Evolutionary conservation across 257 asterid species (phyloP), one percentile per base, ranked within the genome.

Genomic region (Nicotiana knightiana): DNA sequence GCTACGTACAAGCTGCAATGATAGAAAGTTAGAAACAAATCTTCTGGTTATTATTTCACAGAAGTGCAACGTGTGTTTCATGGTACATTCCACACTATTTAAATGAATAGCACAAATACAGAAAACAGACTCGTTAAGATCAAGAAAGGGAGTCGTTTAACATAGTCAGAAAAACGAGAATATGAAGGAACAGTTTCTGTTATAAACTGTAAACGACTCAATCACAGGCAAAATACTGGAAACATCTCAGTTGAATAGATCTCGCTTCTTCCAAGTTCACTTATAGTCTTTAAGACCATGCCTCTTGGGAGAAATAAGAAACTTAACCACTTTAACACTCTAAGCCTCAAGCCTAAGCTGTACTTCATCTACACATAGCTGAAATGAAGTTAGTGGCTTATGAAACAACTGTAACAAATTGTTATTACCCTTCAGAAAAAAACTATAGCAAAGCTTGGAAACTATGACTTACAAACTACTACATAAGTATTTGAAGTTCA

Each of bases 1-100:
- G 90, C 99, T 95, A 64, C 99, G 92, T 58, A 93, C 99, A 85
- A 95, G 88, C 99, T 95, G 97, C 88, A 86, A 15, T 3, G 48
- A 59, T 51, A 57, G 76, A 67, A 54, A 61, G 48, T 51, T 51
- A 57, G 76, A 67, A 54, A 61, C 10, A 37, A 64, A 64, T n/a
- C 16, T 9, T 8, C 18, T 68, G 12, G 87, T 70, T 10, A 81
- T 65, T 53, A 82, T 53, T 28, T 77, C 66, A 83, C 65, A 48
- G 82, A n/a, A 33, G 37, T 11, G 18, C 67, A 63, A 63, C 67
- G 13, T 26, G 67, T 63, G 67, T 26, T 62, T 24, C 58, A 62
- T 62, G 17, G 67, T 62, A 21, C 32, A 24, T 26, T 4, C 28
- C 35, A 63, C 67, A 26, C 67, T 26, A 21, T 61, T 59, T 21